Conservation (phyloP, 495 filamentous ascomycete genomes). For the Talaromyces trachyspermus region DNA sequence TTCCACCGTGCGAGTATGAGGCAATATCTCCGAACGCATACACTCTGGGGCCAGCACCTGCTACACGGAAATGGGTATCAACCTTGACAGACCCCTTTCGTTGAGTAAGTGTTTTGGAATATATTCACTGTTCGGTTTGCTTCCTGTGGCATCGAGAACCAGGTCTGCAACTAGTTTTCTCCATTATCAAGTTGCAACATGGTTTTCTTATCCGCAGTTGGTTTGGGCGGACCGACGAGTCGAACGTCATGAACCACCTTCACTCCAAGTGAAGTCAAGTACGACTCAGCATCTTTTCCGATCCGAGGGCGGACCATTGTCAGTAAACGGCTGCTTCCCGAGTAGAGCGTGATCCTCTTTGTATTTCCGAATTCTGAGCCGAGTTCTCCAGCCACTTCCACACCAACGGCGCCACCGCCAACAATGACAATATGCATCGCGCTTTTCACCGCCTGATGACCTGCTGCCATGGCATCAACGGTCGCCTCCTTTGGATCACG, state of each 20-base stretch:
- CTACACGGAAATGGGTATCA: constrained; percentile 28
- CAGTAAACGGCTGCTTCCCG: neutral
- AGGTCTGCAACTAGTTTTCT: constrained; percentile 44
- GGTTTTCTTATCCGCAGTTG: constrained; percentile 43
- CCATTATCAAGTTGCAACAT: constrained; percentile 62
- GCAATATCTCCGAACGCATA: constrained; percentile 40
- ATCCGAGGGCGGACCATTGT: neutral
- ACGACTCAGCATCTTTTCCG: neutral
- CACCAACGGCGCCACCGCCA: constrained; percentile 29
- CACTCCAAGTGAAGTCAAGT: neutral
- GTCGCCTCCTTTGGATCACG: neutral
- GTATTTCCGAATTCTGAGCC: constrained; percentile 8
- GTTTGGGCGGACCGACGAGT: neutral
- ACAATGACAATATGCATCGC: constrained; percentile 38
- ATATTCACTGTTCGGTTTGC: constrained; percentile 25
- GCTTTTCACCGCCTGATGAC: neutral
- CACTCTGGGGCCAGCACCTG: constrained; percentile 36
- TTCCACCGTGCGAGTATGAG: constrained; percentile 20
- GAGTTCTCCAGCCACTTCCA: constrained; percentile 46
- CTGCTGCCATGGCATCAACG: neutral
- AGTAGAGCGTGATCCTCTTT: neutral
- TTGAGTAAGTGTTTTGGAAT: neutral
- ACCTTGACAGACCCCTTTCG: neutral
- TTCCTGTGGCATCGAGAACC: constrained; percentile 42
- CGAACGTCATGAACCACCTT: neutral